Conservation (phyloP, 768 basidiomycete genomes). For the Suillus lakei region DNA sequence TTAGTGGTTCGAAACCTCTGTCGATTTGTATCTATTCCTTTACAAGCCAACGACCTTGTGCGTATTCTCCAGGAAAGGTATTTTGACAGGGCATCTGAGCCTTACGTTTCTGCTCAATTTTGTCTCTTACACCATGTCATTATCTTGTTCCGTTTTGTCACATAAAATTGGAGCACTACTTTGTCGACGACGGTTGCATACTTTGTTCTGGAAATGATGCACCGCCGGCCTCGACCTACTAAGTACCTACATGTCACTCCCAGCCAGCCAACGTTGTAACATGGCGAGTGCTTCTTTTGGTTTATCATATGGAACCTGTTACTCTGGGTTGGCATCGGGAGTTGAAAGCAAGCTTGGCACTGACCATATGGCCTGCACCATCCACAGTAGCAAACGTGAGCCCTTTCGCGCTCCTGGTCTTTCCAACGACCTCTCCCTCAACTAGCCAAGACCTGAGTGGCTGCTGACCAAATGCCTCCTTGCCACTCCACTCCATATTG, state of each 20-base stretch:
- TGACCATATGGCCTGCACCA: conserved; percentile 78
- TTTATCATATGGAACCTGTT: conserved; percentile 66
- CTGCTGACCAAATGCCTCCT: conserved; percentile 50
- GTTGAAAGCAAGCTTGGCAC: conserved; percentile 11
- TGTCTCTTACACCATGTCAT: neutral
- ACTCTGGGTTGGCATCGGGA: conserved; percentile 10
- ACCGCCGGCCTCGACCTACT: no score
- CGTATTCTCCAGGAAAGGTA: no score
- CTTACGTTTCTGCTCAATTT: neutral
- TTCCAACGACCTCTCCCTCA: conserved; percentile 50
- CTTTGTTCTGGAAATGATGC: neutral
- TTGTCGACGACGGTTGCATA: neutral
- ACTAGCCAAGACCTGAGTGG: conserved; percentile 65
- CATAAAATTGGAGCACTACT: neutral
- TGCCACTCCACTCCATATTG: conserved; percentile 72
- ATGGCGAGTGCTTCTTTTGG: conserved; percentile 56
- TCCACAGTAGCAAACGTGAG: conserved; percentile 70
- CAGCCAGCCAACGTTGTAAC: conserved; percentile 52
- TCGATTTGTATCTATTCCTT: no score
- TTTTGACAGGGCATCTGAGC: no score
- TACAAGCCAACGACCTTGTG: no score
- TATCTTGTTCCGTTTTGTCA: neutral
- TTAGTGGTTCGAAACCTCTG: neutral
- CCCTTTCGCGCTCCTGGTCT: conserved; percentile 59
- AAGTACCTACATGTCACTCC: conserved; percentile 24